phyloP scores from a whole-genome alignment of 768 basidiomycete species.

The Calocera viscosa region DNA sequence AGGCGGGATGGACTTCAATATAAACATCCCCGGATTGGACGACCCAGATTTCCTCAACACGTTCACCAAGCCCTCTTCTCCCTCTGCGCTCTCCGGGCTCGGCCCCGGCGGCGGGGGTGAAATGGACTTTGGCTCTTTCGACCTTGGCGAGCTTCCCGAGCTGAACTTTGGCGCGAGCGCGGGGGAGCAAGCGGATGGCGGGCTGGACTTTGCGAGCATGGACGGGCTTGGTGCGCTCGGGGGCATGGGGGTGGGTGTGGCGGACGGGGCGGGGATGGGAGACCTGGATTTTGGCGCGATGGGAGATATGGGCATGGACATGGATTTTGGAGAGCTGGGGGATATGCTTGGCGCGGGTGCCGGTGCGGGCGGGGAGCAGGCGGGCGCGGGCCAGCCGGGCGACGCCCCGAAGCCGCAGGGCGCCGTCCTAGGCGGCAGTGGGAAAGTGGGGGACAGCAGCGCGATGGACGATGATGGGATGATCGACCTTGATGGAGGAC shows the following conservation, averaged over 20 bases:
- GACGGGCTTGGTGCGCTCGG: neutral
- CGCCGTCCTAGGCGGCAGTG: neutral
- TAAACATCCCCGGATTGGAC: neutral
- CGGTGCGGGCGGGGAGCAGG: neutral
- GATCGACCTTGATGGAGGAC: neutral
- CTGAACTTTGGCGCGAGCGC: neutral
- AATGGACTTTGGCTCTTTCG: neutral
- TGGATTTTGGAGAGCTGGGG: neutral
- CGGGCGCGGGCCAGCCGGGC: neutral
- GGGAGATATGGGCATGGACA: neutral
- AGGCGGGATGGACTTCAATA: neutral
- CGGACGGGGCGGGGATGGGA: neutral
- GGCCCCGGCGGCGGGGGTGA: neutral
- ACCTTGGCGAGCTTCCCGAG: neutral
- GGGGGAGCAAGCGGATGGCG: neutral
- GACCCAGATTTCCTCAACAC: neutral
- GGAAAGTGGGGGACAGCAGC: neutral
- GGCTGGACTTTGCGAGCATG: neutral
- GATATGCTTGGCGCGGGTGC: neutral
- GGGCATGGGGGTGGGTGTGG: neutral
- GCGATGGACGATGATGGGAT: constrained; percentile 5
- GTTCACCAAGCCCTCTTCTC: neutral
- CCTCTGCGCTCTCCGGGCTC: neutral
- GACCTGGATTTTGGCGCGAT: neutral
- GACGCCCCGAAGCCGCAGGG: neutral